These are phyloP conservation scores for Hyaloperonospora arabidopsidis DNA, from an alignment of 352 stramenopile genomes.

Conservation along the genomic window DNA sequence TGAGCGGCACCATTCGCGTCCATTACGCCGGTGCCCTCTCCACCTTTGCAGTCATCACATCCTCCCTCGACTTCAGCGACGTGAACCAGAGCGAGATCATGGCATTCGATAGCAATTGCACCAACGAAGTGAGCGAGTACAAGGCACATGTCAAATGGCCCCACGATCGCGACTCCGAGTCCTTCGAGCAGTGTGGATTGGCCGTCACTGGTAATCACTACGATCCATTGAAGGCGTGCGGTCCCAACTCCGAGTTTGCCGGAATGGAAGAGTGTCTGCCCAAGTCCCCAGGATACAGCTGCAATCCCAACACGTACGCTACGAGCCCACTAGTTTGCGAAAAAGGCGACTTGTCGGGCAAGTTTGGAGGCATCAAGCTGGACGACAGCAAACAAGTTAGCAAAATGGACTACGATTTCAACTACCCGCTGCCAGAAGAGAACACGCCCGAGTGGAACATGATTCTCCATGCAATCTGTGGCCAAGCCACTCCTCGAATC, in stretches of 20 bases:
- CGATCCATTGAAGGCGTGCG: conserved; percentile 45
- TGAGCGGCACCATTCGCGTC: conserved; percentile 36
- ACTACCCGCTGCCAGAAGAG: conserved; percentile 33
- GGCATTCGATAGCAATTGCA: conserved; percentile 37
- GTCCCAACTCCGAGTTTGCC: conserved; percentile 42
- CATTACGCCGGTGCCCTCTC: conserved; percentile 29
- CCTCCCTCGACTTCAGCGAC: conserved; percentile 39
- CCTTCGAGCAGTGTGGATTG: conserved; percentile 36
- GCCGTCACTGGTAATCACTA: conserved; percentile 44
- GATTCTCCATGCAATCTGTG: conserved; percentile 41
- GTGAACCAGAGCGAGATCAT: conserved; percentile 29
- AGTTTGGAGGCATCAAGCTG: conserved; percentile 34
- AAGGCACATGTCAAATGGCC: conserved; percentile 52
- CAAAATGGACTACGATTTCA: conserved; percentile 19
- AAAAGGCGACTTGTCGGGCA: conserved; percentile 50
- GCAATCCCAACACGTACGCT: conserved; percentile 32
- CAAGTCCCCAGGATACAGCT: conserved; percentile 35
- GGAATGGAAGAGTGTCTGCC: conserved; percentile 30
- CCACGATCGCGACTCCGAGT: conserved; percentile 24
- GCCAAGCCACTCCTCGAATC: conserved; percentile 32
- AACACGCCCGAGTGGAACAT: conserved; percentile 40
- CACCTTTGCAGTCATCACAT: conserved; percentile 34
- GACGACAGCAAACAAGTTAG: conserved; percentile 23
- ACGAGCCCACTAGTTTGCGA: conserved; percentile 37
- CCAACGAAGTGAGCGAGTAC: conserved; percentile 27